Conservation (phyloP, 768 basidiomycete species). For the Leccinum fibrillosum region DNA sequence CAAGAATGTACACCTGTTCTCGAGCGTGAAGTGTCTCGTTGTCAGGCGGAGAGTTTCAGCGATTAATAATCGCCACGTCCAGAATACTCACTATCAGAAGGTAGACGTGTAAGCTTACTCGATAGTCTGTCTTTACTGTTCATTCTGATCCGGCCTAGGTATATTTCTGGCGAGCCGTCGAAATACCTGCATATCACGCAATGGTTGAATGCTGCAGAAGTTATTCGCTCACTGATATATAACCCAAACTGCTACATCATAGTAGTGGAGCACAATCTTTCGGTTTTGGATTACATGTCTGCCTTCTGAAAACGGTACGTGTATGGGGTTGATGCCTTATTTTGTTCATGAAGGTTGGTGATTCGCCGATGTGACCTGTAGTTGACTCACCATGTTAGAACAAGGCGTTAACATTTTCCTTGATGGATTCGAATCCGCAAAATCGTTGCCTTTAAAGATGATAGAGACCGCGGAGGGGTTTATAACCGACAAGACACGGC, state of each 20-base stretch:
- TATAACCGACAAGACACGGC: slow-evolving; percentile 78
- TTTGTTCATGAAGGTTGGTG: slow-evolving; percentile 90
- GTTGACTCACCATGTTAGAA: background rate
- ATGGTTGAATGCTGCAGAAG: slow-evolving; percentile 89
- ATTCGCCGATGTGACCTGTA: background rate
- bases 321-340: slow-evolving; percentile 94
- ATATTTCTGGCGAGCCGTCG: slow-evolving; percentile 99
- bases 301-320: slow-evolving; percentile 95
- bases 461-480: slow-evolving; percentile 93
- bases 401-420: slow-evolving; percentile 98
- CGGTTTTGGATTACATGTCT: slow-evolving; percentile 95
- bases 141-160: slow-evolving; percentile 43
- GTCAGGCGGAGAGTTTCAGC: slow-evolving; percentile 94
- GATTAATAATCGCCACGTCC: slow-evolving; percentile 57
- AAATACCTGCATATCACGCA: slow-evolving; percentile 97
- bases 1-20: slow-evolving; percentile 75
- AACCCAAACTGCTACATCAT: slow-evolving; percentile 76
- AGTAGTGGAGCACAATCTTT: slow-evolving; percentile 97
- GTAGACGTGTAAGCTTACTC: slow-evolving; percentile 81
- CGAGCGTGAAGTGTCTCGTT: slow-evolving; percentile 80
- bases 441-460: slow-evolving; percentile 95
- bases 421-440: slow-evolving; percentile 93
- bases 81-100: slow-evolving; percentile 58
- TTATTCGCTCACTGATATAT: slow-evolving; percentile 79
- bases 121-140: background rate